Conservation (phyloP, 2,329 filamentous ascomycete species). For the Epichloe elymi region DNA sequence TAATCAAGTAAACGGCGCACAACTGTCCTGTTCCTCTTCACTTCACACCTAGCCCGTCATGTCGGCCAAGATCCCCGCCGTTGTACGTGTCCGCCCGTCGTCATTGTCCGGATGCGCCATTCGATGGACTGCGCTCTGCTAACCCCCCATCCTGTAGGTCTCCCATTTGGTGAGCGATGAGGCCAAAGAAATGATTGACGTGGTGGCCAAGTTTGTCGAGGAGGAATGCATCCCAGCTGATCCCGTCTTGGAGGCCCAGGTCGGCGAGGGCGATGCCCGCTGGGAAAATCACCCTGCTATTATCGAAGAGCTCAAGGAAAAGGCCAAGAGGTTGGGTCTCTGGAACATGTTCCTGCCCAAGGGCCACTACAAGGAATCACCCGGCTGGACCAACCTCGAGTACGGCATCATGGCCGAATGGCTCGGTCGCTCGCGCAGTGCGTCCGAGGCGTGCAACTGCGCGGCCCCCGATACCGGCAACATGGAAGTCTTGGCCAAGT, state of each 20-base stretch:
- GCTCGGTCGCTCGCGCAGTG: constrained; percentile 72
- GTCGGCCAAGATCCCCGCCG: constrained; percentile 20
- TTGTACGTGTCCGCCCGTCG: constrained; percentile 12
- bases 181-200: constrained; percentile 71
- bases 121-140: not conserved
- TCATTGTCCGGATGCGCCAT: not conserved
- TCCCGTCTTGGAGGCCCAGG: constrained; percentile 63
- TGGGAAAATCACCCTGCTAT: constrained; percentile 71
- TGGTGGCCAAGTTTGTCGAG: constrained; percentile 91
- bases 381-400: constrained; percentile 89
- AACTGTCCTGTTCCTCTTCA: not conserved
- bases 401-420: constrained; percentile 97
- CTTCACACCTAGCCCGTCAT: constrained; percentile 9
- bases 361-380: constrained; percentile 89
- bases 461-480: constrained; percentile 86
- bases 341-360: constrained; percentile 99
- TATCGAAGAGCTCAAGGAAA: constrained; percentile 78
- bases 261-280: constrained; percentile 61
- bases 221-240: constrained; percentile 89
- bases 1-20: not conserved
- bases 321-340: constrained; percentile 69
- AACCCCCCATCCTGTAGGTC: constrained; percentile 20
- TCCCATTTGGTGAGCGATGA: constrained; percentile 60
- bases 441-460: constrained; percentile 82
- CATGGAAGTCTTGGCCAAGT: constrained; percentile 91